Percentiles rank a stretch among this genome's conserved stretches.
phyloP scores from a whole-genome alignment of 83 land plant genomes.

The Isoetes engelmannii region DNA sequence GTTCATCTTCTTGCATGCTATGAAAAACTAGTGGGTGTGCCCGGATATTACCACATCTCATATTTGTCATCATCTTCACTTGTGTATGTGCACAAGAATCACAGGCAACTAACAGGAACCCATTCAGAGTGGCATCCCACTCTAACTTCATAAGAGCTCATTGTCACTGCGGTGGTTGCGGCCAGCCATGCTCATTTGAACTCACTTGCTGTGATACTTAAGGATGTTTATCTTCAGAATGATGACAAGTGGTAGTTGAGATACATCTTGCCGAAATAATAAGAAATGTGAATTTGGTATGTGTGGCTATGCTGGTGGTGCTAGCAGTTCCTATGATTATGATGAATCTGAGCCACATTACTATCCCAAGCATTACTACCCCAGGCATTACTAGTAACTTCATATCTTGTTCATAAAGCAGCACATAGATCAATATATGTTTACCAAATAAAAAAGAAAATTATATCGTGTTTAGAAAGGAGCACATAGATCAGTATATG shows the following conservation, averaged over 20 bases:
- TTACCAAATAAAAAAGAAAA: no score
- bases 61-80: no score
- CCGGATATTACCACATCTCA: no score
- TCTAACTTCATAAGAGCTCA: constrained; percentile 14
- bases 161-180: constrained; percentile 30
- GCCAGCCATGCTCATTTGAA: constrained; percentile 20
- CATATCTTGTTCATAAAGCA: no score
- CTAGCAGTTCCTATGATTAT: background rate
- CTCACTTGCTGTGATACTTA: constrained; percentile 30
- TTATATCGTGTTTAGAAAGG: no score
- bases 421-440: no score
- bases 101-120: background rate
- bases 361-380: background rate
- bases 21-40: no score
- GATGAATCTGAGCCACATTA: background rate
- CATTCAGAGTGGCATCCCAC: background rate
- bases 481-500: no score
- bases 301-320: constrained; percentile 34
- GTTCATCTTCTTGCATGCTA: no score
- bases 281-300: constrained; percentile 25
- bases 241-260: constrained; percentile 20
- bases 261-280: constrained; percentile 10
- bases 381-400: background rate
- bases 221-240: constrained; percentile 27
- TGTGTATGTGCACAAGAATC: no score